Percentiles rank a stretch among this genome's conserved stretches.
phyloP scores from a whole-genome alignment of 306 rosid species.

The Quercus robur region DNA sequence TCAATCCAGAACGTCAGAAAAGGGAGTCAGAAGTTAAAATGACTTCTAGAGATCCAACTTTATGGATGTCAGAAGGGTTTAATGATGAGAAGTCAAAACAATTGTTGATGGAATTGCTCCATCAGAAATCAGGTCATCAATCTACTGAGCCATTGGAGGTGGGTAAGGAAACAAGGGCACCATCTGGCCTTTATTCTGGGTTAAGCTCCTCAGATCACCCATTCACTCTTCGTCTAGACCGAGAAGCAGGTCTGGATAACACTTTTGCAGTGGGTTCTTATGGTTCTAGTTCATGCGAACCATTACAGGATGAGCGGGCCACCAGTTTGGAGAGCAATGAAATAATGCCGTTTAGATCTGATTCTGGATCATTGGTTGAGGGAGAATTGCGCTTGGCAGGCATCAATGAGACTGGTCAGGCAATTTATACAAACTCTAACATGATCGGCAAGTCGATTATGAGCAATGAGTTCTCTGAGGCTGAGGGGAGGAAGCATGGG shows the following conservation, averaged over 20 bases:
- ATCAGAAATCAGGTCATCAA: conserved; percentile 47
- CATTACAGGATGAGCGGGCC: conserved; percentile 27
- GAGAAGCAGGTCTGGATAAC: conserved; percentile 36
- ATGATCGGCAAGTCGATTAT: conserved; percentile 26
- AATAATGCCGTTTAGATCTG: conserved; percentile 25
- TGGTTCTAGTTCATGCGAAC: conserved; percentile 36
- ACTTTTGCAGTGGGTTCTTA: conserved; percentile 39
- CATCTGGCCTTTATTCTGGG: conserved; percentile 35
- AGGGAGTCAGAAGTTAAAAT: conserved; percentile 41
- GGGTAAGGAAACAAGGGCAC: conserved; percentile 24
- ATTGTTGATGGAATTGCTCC: conserved; percentile 49
- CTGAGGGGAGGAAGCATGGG: conserved; percentile 29
- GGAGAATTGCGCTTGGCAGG: conserved; percentile 31
- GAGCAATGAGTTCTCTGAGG: conserved; percentile 28
- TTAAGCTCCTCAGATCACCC: conserved; percentile 35
- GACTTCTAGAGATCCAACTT: conserved; percentile 36
- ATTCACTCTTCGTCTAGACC: conserved; percentile 31
- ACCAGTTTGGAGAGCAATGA: conserved; percentile 29
- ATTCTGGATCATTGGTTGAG: conserved; percentile 26
- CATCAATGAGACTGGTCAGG: conserved; percentile 24
- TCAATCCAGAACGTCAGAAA: conserved; percentile 40
- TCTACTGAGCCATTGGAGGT: conserved; percentile 25
- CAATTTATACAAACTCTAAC: conserved; percentile 24
- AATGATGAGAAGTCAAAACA: conserved; percentile 57
- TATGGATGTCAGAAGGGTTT: conserved; percentile 54